Conservation (phyloP, 2,329 filamentous ascomycete species). For the Apiospora saccharicola region DNA sequence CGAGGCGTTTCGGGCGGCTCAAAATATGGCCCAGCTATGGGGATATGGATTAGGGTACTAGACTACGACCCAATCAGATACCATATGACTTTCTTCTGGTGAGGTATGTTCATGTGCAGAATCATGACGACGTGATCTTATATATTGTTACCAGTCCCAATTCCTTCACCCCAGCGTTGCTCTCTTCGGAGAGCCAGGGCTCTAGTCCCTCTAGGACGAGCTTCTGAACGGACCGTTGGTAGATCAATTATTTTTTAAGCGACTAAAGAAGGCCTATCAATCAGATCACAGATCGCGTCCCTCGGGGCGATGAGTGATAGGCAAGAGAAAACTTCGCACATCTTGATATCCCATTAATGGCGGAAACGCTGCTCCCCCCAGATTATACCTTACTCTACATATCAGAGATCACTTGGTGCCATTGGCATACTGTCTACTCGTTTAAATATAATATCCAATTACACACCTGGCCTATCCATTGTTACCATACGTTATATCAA, state of each 20-base stretch:
- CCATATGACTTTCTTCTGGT: constrained; percentile 23
- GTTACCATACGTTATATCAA: too few relatives aligned
- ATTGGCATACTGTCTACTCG: too few relatives aligned
- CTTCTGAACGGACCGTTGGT: constrained; percentile 86
- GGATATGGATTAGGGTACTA: constrained; percentile 22
- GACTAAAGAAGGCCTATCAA: constrained; percentile 47
- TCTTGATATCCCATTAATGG: constrained; percentile 22
- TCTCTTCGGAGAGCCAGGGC: constrained; percentile 76
- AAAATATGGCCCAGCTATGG: constrained; percentile 4
- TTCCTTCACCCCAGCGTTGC: constrained; percentile 69
- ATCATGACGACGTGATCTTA: constrained; percentile 13
- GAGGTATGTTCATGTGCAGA: constrained; percentile 14
- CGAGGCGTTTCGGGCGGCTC: constrained; percentile 27
- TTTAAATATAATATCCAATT: too few relatives aligned
- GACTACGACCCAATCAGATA: constrained; percentile 29
- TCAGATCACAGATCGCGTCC: constrained; percentile 37
- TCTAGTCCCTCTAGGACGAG: constrained; percentile 71
- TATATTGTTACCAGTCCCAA: constrained; percentile 15
- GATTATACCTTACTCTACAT: neutral
- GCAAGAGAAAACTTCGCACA: constrained; percentile 51
- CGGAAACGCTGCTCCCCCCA: too few relatives aligned
- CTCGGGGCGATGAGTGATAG: constrained; percentile 42
- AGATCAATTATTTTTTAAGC: constrained; percentile 56
- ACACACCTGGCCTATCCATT: too few relatives aligned
- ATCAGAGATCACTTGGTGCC: too few relatives aligned